phyloP scores from a whole-genome alignment of 768 basidiomycete species.

The Paxillus ammoniavirescens region DNA sequence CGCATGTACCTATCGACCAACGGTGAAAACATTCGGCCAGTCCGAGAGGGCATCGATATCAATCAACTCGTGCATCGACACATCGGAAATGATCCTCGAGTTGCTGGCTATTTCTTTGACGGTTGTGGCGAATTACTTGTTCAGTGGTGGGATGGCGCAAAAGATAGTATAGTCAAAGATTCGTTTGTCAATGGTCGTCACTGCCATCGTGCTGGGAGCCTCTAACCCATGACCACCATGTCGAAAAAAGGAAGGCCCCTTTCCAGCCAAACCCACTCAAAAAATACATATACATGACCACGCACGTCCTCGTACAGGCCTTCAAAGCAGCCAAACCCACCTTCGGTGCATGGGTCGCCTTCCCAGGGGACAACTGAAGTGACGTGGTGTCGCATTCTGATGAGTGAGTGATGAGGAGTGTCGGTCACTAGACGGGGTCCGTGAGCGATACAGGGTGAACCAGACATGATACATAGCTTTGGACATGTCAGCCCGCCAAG shows the following conservation, averaged over 20 bases:
- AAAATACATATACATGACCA: conserved; percentile 38
- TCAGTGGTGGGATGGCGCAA: conserved; percentile 42
- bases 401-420: neutral
- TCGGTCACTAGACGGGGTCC: neutral
- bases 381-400: neutral
- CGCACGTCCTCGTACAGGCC: conserved; percentile 51
- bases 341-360: conserved; percentile 66
- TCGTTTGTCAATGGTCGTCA: too few relatives aligned
- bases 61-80: conserved; percentile 38
- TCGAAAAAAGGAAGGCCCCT: neutral
- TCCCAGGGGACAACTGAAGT: conserved; percentile 41
- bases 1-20: conserved; percentile 36
- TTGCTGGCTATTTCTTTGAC: conserved; percentile 41
- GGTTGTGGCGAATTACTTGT: conserved; percentile 38
- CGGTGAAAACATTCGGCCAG: conserved; percentile 34
- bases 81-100: conserved; percentile 42
- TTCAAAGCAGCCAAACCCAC: conserved; percentile 58
- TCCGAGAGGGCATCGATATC: conserved; percentile 34
- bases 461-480: neutral
- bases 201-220: too few relatives aligned
- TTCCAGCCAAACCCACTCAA: neutral
- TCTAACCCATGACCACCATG: conserved; percentile 6
- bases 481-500: neutral
- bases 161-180: too few relatives aligned
- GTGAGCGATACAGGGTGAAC: neutral